These are phyloP conservation scores for Neofusicoccum parvum DNA, from an alignment of 2,329 filamentous ascomycete genomes.

Conservation along the genomic window DNA sequence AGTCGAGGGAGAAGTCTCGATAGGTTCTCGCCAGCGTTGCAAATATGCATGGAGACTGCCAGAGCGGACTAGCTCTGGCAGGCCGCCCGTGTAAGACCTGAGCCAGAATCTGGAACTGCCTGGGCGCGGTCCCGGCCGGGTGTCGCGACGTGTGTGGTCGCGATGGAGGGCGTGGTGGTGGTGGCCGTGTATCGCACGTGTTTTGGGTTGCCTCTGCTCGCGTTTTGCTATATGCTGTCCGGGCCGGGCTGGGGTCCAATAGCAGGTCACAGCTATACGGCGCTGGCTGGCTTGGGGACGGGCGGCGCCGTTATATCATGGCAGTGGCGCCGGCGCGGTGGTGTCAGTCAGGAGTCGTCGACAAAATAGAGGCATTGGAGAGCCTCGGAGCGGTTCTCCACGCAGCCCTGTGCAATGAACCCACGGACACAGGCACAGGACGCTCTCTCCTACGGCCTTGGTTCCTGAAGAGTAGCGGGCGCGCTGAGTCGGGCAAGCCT, in stretches of 20 bases:
- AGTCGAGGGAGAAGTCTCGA: slow-evolving; percentile 51
- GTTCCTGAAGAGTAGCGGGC: slow-evolving; percentile 46
- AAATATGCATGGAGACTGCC: slow-evolving; percentile 54
- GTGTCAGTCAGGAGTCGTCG: slow-evolving; percentile 15
- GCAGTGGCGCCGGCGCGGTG: slow-evolving; percentile 28
- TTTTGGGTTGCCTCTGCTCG: slow-evolving; percentile 37
- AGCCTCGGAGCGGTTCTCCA: slow-evolving; percentile 40
- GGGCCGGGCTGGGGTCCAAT: slow-evolving; percentile 38
- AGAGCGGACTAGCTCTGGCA: slow-evolving; percentile 53
- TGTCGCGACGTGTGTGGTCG: slow-evolving; percentile 33
- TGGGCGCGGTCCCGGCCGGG: slow-evolving; percentile 2
- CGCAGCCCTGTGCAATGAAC: slow-evolving; percentile 45
- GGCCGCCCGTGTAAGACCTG: slow-evolving; percentile 48
- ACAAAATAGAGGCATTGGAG: slow-evolving; percentile 39
- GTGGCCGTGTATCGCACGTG: slow-evolving; percentile 43
- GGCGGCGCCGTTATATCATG: slow-evolving; percentile 40
- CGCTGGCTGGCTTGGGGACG: slow-evolving; percentile 26
- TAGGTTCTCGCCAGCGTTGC: slow-evolving; percentile 53
- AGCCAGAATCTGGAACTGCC: slow-evolving; percentile 30
- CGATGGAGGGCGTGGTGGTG: slow-evolving; percentile 39
- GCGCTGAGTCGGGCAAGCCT: slow-evolving; percentile 46
- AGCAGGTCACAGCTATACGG: slow-evolving; percentile 38
- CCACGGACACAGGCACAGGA: slow-evolving; percentile 44
- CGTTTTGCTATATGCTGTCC: slow-evolving; percentile 42
- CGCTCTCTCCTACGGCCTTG: slow-evolving; percentile 44